These are phyloP conservation scores for Phragmites australis DNA, from an alignment of 176 grass and related monocot species.

Conservation along the genomic window DNA sequence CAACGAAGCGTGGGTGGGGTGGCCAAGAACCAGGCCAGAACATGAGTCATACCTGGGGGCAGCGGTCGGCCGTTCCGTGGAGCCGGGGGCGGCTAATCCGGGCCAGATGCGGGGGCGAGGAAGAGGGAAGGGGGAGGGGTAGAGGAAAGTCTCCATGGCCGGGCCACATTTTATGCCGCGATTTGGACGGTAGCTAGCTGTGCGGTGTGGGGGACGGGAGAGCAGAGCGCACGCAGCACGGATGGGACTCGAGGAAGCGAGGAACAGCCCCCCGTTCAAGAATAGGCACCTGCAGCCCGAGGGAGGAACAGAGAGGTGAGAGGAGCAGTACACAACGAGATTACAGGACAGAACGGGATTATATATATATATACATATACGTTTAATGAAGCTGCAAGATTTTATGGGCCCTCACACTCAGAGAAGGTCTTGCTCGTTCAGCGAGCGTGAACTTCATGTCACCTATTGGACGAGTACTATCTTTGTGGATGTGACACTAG, in stretches of 20 bases:
- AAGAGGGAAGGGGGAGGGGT: not conserved
- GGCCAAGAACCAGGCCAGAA: not conserved
- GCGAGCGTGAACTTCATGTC: too few relatives aligned
- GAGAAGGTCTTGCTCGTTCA: too few relatives aligned
- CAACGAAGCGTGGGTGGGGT: not conserved
- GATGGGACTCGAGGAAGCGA: not conserved
- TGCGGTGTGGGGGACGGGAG: not conserved
- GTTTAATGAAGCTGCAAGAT: too few relatives aligned
- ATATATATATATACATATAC: too few relatives aligned
- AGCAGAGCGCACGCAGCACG: not conserved
- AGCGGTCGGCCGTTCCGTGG: slow-evolving; percentile 26
- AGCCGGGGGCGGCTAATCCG: slow-evolving; percentile 15
- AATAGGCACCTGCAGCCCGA: not conserved
- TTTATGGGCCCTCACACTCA: too few relatives aligned
- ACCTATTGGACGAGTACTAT: too few relatives aligned
- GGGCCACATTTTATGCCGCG: slow-evolving; percentile 42
- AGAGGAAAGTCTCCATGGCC: slow-evolving; percentile 42
- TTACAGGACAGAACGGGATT: not conserved
- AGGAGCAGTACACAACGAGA: too few relatives aligned
- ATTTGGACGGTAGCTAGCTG: slow-evolving; percentile 37
- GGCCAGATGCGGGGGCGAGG: slow-evolving; percentile 18
- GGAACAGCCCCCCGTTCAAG: not conserved
- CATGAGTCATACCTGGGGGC: slow-evolving; percentile 25
- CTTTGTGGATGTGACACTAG: too few relatives aligned
- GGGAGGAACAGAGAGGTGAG: not conserved